Base-by-base conservation (phyloP, 148 eudicot species). In the Beta vulgaris region DNA sequence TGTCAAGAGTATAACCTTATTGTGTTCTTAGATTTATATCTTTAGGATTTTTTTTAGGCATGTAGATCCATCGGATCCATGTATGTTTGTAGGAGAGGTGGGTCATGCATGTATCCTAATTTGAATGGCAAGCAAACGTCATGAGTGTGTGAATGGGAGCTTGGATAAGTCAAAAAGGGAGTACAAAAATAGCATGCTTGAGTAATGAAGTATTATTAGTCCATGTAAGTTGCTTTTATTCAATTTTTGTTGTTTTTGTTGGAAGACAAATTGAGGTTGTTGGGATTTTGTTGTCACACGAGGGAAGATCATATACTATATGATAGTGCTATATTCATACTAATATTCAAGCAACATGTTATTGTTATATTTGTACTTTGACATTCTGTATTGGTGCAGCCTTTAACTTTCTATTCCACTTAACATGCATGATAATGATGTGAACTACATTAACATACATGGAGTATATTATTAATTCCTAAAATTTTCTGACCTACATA, bases 241-340 rank as follows among this genome's bases (percentile, higher is more conserved):
- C 73, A 72, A 75, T 72, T 65, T n/a, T 65, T 71, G 44, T 76
- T 76, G 77, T 80, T 36, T 64, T 80, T 51, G 69, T 71, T 76
- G 54, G 69, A 72, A 65, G 83, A 81, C 83, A 81, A 76, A 55
- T 36, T 46, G 57, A 76, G 48, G 77, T 81, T 54, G 83, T 73
- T 76, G 80, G 42, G 83, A 81, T 76, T 76, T 79, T 76, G 76
- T 72, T 76, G 80, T 72, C 76, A 72, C 80, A 72, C 67, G 77
- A 49, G 76, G 42, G 60, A 25, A 53, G 62, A 74, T 69, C 37
- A 19, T 37, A 64, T 62, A 36, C 21, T 39, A n/a, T 21, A 61
- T 34, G 11, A 63, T 66, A 64, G 69, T 36, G 69, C 31, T 36
- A 25, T 1, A 15, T 28, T 16, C 7, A 51, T 19, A 21, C 21